Conservation (phyloP, 1,284 basidiomycete species). For the Cryptococcus depauperatus region DNA sequence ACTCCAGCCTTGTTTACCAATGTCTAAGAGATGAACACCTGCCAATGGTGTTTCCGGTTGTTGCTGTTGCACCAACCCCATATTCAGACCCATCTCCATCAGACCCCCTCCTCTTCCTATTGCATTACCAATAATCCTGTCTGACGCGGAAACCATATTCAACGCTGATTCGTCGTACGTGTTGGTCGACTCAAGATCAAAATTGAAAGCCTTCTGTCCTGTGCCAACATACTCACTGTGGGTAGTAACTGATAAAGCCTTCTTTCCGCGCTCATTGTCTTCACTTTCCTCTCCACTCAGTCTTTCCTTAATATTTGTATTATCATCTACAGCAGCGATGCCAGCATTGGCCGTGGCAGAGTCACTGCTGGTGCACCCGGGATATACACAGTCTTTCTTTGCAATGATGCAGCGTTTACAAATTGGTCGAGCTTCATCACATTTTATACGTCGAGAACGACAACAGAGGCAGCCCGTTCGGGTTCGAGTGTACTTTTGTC, state of each 20-base stretch:
- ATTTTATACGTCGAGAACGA: constrained; percentile 39
- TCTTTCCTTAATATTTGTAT: not conserved
- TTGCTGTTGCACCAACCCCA: not conserved
- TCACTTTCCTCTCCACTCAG: constrained; percentile 13
- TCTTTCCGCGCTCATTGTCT: constrained; percentile 1
- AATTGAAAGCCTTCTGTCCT: too few species aligned
- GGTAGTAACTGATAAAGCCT: too few species aligned
- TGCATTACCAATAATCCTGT: not conserved
- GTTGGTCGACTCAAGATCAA: not conserved
- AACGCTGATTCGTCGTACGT: constrained; percentile 1
- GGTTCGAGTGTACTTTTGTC: constrained; percentile 40
- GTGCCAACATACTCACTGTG: too few species aligned
- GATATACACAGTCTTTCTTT: constrained; percentile 36
- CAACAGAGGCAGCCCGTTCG: constrained; percentile 41
- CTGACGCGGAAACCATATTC: not conserved
- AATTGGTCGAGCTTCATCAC: constrained; percentile 37
- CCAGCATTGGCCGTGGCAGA: not conserved
- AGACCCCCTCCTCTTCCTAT: constrained; percentile 2
- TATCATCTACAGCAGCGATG: not conserved
- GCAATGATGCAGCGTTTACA: constrained; percentile 39
- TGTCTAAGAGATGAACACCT: constrained; percentile 1
- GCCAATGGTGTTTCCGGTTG: not conserved
- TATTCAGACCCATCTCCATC: constrained; percentile 2
- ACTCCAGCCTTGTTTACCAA: constrained; percentile 16
- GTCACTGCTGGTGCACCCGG: constrained; percentile 16